Evolutionary conservation across 768 basidiomycete species (phyloP).

Genomic region (Suillus variegatus): DNA sequence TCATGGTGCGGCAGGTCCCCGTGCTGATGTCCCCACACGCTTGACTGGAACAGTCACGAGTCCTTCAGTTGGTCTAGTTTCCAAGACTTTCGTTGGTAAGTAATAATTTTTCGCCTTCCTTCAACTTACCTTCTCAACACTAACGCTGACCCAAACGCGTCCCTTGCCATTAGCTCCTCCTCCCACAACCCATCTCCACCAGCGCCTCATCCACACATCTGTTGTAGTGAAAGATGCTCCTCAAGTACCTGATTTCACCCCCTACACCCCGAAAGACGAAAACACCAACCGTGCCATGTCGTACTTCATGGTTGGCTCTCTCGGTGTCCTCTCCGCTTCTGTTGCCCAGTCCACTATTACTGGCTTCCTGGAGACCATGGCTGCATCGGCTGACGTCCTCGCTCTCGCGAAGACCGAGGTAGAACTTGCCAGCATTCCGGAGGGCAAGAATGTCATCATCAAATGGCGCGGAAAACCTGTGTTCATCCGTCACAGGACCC

Average conservation of each 20-base stretch:
- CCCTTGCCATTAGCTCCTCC: conserved; percentile 39
- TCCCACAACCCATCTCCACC: conserved; percentile 56
- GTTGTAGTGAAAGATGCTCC: conserved; percentile 67
- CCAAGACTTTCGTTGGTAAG: conserved; percentile 67
- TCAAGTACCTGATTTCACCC: conserved; percentile 85
- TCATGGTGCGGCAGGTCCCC: conserved; percentile 54
- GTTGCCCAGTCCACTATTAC: conserved; percentile 92
- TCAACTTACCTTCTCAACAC: conserved; percentile 13
- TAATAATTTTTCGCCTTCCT: conserved; percentile 9
- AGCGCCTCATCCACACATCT: conserved; percentile 79
- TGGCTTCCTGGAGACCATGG: conserved; percentile 95
- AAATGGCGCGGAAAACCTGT: conserved; percentile 99
- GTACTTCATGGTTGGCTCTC: conserved; percentile 88
- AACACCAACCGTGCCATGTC: conserved; percentile 73
- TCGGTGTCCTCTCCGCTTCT: conserved; percentile 93
- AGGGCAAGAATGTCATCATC: conserved; percentile 96
- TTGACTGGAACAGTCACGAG: conserved; percentile 61
- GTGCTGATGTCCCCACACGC: conserved; percentile 60
- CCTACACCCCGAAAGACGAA: conserved; percentile 73
- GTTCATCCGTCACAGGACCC: conserved; percentile 96
- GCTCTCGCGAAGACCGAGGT: conserved; percentile 98
- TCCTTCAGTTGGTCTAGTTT: conserved; percentile 55
- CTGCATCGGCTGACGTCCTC: conserved; percentile 96
- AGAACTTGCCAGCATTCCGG: conserved; percentile 85
- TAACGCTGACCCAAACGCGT: conserved; percentile 18